Percentiles rank a stretch among this genome's conserved stretches.
Conservation (phyloP, 2,329 filamentous ascomycete genomes). For the Pseudogymnoascus sp. region DNA sequence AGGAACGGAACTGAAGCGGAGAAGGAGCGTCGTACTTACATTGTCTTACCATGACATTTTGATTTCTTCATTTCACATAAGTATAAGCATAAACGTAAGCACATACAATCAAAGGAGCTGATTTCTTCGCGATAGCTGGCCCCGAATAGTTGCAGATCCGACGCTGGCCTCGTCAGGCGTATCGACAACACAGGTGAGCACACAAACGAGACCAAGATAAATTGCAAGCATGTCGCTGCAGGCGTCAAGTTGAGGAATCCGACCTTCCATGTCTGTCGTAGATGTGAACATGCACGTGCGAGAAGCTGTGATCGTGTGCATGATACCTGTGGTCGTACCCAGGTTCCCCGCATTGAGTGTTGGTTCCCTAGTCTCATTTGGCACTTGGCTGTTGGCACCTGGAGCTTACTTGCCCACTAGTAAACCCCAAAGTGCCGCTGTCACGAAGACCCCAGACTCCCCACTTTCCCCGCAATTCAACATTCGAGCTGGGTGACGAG, state of each 20-base stretch:
- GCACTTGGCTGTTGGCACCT: neutral
- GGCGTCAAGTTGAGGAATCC: neutral
- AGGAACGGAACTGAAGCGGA: neutral
- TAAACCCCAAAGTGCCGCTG: neutral
- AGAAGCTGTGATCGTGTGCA: neutral
- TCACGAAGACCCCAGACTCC: neutral
- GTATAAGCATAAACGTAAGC: conserved; percentile 1
- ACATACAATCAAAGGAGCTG: neutral
- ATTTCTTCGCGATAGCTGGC: neutral
- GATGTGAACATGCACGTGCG: neutral
- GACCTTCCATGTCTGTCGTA: neutral
- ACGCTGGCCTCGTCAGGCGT: neutral
- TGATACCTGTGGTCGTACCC: neutral
- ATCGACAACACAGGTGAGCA: neutral
- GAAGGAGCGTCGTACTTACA: neutral
- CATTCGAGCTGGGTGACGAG: neutral
- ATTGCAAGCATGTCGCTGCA: neutral
- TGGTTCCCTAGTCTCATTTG: neutral
- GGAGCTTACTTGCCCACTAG: neutral
- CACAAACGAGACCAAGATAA: neutral
- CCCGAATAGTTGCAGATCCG: neutral
- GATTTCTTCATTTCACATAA: neutral
- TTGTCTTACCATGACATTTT: neutral
- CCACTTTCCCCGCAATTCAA: neutral
- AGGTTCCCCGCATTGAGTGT: neutral